These are phyloP conservation scores for Neonectria sp. DNA, from an alignment of 2,329 filamentous ascomycete species.

Conservation along the genomic window DNA sequence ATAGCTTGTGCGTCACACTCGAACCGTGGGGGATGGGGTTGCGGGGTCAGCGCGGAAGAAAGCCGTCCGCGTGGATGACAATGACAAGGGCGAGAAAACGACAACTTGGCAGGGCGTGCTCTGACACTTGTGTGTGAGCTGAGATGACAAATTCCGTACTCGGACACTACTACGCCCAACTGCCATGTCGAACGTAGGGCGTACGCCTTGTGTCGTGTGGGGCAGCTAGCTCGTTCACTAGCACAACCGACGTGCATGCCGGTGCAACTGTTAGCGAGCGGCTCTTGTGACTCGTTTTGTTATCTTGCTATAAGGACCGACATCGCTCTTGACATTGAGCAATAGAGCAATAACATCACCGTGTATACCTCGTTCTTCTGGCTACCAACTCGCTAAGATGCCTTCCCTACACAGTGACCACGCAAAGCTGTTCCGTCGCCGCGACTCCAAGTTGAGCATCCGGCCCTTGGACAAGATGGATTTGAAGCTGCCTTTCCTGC, in stretches of 20 bases:
- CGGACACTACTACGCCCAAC: neutral
- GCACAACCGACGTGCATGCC: neutral
- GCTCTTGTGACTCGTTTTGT: neutral
- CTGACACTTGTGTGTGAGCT: neutral
- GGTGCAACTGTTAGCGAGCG: neutral
- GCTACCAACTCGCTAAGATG: neutral
- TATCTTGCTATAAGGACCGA: neutral
- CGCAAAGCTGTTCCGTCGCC: conserved; percentile 17
- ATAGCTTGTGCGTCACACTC: neutral
- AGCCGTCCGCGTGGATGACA: neutral
- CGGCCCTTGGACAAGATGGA: neutral
- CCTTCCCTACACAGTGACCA: neutral
- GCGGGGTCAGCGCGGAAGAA: neutral
- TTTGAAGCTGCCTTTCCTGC: neutral
- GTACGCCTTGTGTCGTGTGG: neutral
- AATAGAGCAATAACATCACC: neutral
- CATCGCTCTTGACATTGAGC: neutral
- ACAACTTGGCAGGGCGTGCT: neutral
- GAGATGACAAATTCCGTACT: neutral
- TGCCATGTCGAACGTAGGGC: conserved; percentile 1
- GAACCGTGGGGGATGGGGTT: neutral
- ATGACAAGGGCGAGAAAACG: no score
- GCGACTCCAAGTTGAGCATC: conserved; percentile 30
- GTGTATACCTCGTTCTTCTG: neutral
- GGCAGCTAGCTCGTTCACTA: neutral